Percentiles rank a stretch among this genome's conserved stretches.
Conservation (phyloP, 2,329 filamentous ascomycete species). For the Talaromyces sp. region DNA sequence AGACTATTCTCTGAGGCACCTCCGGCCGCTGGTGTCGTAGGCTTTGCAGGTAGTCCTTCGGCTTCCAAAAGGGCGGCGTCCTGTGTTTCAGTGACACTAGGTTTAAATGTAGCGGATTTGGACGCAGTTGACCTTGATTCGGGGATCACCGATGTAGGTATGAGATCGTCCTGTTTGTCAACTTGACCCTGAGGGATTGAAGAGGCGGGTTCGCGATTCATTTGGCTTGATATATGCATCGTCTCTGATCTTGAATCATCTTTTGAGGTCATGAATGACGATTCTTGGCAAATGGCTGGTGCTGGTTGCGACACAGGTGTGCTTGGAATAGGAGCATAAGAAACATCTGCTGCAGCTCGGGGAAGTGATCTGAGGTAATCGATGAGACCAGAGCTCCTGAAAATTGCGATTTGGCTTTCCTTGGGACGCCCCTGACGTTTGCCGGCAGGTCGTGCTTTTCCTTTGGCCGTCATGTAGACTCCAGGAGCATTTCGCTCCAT, state of each 20-base stretch:
- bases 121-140: background rate
- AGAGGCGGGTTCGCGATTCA: background rate
- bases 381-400: slow-evolving; percentile 30
- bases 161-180: background rate
- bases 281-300: background rate
- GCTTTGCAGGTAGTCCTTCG: background rate
- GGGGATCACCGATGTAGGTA: background rate
- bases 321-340: background rate
- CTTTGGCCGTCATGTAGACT: slow-evolving; percentile 40
- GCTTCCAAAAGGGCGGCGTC: background rate
- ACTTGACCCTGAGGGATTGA: background rate
- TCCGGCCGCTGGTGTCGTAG: background rate
- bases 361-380: slow-evolving; percentile 11
- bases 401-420: slow-evolving; percentile 39
- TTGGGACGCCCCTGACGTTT: slow-evolving; percentile 38
- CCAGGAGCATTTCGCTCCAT: slow-evolving; percentile 39
- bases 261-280: background rate
- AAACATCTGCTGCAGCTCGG: background rate
- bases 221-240: background rate
- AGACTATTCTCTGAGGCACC: background rate
- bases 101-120: background rate
- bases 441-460: slow-evolving; percentile 37
- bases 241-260: background rate
- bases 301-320: background rate
- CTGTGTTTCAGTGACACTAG: background rate